Evolutionary conservation across 345 rosid species (phyloP).

Genomic region (Eucalyptus regnans): DNA sequence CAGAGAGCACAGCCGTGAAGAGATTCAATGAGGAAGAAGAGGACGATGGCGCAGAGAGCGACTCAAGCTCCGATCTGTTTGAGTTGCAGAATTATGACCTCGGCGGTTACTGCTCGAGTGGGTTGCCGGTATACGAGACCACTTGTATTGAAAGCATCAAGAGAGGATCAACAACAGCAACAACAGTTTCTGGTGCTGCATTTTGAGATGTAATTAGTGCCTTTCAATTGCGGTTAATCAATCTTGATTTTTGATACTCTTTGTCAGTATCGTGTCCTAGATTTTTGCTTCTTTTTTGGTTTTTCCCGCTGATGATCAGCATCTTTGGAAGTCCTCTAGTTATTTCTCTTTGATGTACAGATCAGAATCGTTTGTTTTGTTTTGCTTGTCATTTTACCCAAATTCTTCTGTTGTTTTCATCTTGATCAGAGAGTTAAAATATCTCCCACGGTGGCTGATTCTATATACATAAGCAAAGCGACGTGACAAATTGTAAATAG

Average conservation of each 20-base stretch:
- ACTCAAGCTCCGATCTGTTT: conserved; percentile 94
- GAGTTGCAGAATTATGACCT: conserved; percentile 77
- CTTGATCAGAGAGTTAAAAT: not conserved
- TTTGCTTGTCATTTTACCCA: not conserved
- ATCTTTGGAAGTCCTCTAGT: not conserved
- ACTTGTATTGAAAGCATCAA: conserved; percentile 63
- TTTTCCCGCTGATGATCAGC: not conserved
- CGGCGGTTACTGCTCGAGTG: conserved; percentile 38
- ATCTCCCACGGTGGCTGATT: not conserved
- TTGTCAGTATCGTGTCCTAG: not conserved
- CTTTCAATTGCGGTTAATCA: not conserved
- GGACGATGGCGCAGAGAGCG: conserved; percentile 75
- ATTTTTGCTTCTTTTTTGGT: not conserved
- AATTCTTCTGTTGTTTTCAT: not conserved
- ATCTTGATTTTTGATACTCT: not conserved
- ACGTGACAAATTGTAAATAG: not conserved
- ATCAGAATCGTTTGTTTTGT: not conserved
- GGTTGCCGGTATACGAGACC: conserved; percentile 86
- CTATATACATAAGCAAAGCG: not conserved
- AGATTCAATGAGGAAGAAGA: conserved; percentile 8
- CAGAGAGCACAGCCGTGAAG: not conserved
- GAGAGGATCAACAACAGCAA: conserved; percentile 35
- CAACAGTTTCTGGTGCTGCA: conserved; percentile 23
- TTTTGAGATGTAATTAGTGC: not conserved
- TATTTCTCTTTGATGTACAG: not conserved